These are phyloP conservation scores for Hibiscus syriacus DNA, from an alignment of 345 rosid species.

Conservation along the genomic window DNA sequence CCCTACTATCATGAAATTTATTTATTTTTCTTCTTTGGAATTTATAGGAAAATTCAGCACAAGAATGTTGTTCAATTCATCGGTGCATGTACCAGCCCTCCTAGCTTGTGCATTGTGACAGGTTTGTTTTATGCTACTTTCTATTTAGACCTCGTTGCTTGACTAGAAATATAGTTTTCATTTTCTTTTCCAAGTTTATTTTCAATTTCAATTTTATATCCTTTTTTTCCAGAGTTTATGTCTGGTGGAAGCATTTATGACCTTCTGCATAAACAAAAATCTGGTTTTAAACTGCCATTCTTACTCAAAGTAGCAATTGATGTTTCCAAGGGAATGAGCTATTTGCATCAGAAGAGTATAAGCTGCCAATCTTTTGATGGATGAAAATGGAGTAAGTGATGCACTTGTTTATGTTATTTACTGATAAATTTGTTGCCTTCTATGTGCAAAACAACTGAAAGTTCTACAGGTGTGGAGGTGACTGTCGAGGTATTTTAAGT, in stretches of 20 bases:
- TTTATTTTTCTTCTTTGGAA: slow-evolving; percentile 4
- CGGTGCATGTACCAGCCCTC: slow-evolving; percentile 57
- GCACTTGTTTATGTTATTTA: no score
- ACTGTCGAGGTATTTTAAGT: not conserved
- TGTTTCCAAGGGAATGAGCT: slow-evolving; percentile 63
- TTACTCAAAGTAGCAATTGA: slow-evolving; percentile 57
- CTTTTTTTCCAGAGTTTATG: slow-evolving; percentile 47
- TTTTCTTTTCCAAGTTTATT: not conserved
- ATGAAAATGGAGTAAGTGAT: slow-evolving; percentile 55
- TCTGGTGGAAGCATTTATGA: slow-evolving; percentile 63
- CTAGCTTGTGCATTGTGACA: slow-evolving; percentile 49
- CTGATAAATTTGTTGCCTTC: no score
- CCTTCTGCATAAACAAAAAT: slow-evolving; percentile 51
- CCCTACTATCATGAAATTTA: slow-evolving; percentile 2
- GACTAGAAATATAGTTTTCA: not conserved
- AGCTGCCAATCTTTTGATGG: slow-evolving; percentile 67
- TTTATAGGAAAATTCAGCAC: slow-evolving; percentile 53
- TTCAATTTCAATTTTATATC: not conserved
- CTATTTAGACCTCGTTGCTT: not conserved
- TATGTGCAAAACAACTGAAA: no score
- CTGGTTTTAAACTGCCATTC: slow-evolving; percentile 37
- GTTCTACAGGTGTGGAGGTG: no score
- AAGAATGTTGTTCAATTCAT: slow-evolving; percentile 54
- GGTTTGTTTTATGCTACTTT: slow-evolving; percentile 27
- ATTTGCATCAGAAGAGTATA: slow-evolving; percentile 52